Percentiles rank a stretch among this genome's conserved stretches.
Evolutionary conservation across 2,329 filamentous ascomycete species (phyloP).

Genomic region (Ophiostoma sp.): DNA sequence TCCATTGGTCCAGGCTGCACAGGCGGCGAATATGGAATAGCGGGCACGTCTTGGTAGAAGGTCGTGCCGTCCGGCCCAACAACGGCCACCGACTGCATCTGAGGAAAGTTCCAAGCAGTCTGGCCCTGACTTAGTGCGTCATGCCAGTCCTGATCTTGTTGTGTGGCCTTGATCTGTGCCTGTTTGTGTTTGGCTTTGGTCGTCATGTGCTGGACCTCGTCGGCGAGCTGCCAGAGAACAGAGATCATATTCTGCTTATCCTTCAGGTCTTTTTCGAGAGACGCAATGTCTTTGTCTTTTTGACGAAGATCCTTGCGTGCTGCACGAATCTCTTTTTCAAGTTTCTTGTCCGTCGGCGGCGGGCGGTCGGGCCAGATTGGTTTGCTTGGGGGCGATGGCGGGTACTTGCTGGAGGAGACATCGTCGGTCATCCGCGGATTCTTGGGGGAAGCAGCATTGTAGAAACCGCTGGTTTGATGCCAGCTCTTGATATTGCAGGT

Average conservation of each 20-base stretch:
- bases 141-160: background rate
- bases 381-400: slow-evolving; percentile 14
- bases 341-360: slow-evolving; percentile 9
- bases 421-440: background rate
- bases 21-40: background rate
- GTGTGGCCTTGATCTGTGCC: background rate
- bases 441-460: background rate
- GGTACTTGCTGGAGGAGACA: slow-evolving; percentile 8
- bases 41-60: background rate
- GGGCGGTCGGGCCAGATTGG: slow-evolving; percentile 6
- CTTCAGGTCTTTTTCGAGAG: background rate
- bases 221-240: background rate
- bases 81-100: background rate
- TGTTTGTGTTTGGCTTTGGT: background rate
- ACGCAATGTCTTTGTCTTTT: slow-evolving; percentile 6
- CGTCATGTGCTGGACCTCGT: background rate
- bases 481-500: background rate
- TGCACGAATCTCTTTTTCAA: slow-evolving; percentile 22
- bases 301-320: slow-evolving; percentile 16
- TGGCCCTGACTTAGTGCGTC: background rate
- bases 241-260: background rate
- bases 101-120: background rate
- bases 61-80: slow-evolving; percentile 1
- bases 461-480: background rate
- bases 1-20: background rate